Conservation (phyloP, 2,329 filamentous ascomycete genomes). For the Cercospora brassicicola region DNA sequence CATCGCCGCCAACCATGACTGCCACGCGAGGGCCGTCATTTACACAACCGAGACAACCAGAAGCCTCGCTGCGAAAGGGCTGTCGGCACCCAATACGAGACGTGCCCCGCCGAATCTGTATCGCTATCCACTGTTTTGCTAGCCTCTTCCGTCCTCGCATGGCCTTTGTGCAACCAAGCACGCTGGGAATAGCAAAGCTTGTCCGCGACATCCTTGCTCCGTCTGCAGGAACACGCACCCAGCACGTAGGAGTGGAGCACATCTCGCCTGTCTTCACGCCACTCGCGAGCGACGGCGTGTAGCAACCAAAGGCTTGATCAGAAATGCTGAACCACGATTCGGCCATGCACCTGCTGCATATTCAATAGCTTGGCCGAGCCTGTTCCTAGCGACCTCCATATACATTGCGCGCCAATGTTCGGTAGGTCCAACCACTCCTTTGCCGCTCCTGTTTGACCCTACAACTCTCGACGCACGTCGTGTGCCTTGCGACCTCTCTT, state of each 20-base stretch:
- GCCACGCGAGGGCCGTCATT: conserved; percentile 5
- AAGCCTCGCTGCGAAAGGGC: neutral
- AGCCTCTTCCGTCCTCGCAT: conserved; percentile 10
- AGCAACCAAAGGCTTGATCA: neutral
- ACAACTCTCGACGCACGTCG: conserved; percentile 10
- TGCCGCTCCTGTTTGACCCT: conserved; percentile 9
- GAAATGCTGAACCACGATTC: neutral
- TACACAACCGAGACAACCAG: neutral
- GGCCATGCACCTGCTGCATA: neutral
- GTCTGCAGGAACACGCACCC: conserved; percentile 13
- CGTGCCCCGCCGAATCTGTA: conserved; percentile 4
- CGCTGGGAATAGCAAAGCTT: conserved; percentile 15
- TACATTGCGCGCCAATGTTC: conserved; percentile 7
- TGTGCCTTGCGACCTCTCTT: conserved; percentile 3
- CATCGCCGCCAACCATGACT: neutral
- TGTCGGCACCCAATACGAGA: conserved; percentile 4
- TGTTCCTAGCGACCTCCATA: conserved; percentile 2
- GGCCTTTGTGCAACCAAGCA: conserved; percentile 6
- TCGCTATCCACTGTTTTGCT: conserved; percentile 5
- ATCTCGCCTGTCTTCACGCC: conserved; percentile 4
- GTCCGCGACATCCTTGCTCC: conserved; percentile 7
- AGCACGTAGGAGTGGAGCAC: conserved; percentile 5
- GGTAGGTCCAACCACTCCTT: conserved; percentile 1
- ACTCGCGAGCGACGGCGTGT: conserved; percentile 3
- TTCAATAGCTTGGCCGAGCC: conserved; percentile 8